phyloP scores from a whole-genome alignment of 129 eudicot species.

The Logfia minima region DNA sequence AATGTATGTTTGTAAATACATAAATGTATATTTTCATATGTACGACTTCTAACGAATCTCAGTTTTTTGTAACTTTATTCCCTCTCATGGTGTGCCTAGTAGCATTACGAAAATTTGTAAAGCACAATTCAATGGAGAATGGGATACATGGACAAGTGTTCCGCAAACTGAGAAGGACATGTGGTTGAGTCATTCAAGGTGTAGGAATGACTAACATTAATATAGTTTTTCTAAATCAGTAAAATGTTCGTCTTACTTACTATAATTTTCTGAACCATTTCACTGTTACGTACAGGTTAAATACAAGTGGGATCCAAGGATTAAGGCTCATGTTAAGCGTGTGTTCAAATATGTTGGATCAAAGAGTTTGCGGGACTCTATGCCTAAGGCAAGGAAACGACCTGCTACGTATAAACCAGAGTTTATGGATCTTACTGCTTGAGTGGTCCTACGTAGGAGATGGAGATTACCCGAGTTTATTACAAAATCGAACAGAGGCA shows the following conservation, averaged over 20 bases:
- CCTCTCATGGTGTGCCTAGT: neutral
- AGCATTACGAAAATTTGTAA: neutral
- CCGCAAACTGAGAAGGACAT: neutral
- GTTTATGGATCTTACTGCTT: neutral
- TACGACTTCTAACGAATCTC: neutral
- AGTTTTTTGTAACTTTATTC: neutral
- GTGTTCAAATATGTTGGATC: neutral
- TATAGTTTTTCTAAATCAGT: too few relatives aligned
- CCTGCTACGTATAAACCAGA: neutral
- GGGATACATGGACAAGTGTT: conserved; percentile 6
- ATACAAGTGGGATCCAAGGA: neutral
- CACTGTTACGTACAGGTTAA: neutral
- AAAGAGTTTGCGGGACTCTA: neutral
- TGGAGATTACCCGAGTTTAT: neutral
- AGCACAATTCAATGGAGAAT: neutral
- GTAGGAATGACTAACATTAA: too few relatives aligned
- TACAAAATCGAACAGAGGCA: neutral
- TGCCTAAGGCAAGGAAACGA: conserved; percentile 1
- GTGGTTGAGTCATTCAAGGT: conserved; percentile 2
- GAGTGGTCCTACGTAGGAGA: neutral
- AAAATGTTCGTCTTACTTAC: too few relatives aligned
- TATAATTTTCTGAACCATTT: too few relatives aligned
- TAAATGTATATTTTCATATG: too few relatives aligned
- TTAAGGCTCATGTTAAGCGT: neutral
- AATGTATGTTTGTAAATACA: too few relatives aligned